Evolutionary conservation across 768 basidiomycete genomes (phyloP).

Genomic region (Austroboletus festivus): DNA sequence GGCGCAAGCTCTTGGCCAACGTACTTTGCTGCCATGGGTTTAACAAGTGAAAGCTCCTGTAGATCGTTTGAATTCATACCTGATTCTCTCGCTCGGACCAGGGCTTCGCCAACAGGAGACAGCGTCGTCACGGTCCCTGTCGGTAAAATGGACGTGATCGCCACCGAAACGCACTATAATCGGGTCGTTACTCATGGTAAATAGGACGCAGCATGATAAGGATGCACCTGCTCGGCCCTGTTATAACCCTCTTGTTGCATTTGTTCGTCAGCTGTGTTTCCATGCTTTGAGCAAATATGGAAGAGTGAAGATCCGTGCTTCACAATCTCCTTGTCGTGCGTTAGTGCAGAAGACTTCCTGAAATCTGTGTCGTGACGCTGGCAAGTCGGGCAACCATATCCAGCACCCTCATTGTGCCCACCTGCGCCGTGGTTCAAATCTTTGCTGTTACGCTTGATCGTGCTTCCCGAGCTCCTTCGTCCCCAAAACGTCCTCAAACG

Average conservation of each 20-base stretch:
- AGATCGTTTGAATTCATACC: constrained; percentile 4
- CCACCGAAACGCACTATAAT: constrained; percentile 24
- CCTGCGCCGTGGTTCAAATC: background rate
- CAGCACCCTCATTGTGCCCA: background rate
- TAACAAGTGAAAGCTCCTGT: background rate
- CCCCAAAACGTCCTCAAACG: constrained; percentile 21
- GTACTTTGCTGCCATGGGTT: constrained; percentile 24
- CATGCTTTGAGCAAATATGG: constrained; percentile 24
- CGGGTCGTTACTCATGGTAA: background rate
- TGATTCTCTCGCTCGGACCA: constrained; percentile 21
- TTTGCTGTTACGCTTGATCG: constrained; percentile 8
- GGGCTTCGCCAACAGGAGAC: constrained; percentile 24
- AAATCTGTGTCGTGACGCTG: background rate
- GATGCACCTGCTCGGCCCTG: constrained; percentile 27
- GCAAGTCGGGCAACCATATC: background rate
- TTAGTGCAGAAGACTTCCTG: background rate
- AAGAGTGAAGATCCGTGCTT: constrained; percentile 28
- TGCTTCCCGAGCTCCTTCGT: constrained; percentile 11
- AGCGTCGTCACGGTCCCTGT: constrained; percentile 14
- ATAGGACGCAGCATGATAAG: background rate
- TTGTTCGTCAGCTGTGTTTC: constrained; percentile 1
- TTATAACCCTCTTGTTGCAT: constrained; percentile 21
- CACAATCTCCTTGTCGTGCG: constrained; percentile 22
- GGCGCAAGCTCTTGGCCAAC: constrained; percentile 33
- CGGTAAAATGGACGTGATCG: constrained; percentile 27